Conservation (phyloP, 2,329 filamentous ascomycete genomes). For the Stachybotrys echinatus region DNA sequence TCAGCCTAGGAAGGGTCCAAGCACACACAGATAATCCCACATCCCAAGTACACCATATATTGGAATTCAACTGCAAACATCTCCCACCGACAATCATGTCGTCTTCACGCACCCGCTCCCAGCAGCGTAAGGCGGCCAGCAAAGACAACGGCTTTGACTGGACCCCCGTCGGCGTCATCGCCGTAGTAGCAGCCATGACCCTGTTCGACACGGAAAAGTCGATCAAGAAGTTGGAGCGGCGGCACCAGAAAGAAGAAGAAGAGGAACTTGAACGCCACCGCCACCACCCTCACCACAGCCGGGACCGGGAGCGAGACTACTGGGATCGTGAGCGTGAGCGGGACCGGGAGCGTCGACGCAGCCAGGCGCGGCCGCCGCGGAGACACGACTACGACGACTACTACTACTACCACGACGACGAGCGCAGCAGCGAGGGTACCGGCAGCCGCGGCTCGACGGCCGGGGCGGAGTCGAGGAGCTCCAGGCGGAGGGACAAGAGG, state of each 20-base stretch:
- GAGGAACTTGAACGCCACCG: background rate
- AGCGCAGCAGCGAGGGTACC: no score
- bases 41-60: background rate
- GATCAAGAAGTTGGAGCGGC: background rate
- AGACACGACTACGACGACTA: slow-evolving; percentile 8
- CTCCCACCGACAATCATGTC: background rate
- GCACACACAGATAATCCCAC: no score
- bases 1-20: no score
- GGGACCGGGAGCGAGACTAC: background rate
- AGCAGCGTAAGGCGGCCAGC: background rate
- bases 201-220: slow-evolving; percentile 26
- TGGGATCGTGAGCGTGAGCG: no score
- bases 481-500: slow-evolving; percentile 8
- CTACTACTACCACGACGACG: slow-evolving; percentile 6
- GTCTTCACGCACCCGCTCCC: background rate
- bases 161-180: slow-evolving; percentile 32
- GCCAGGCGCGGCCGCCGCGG: no score
- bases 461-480: slow-evolving; percentile 5
- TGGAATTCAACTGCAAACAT: background rate
- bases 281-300: background rate
- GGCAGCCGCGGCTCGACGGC: no score
- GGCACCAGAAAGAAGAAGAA: slow-evolving; percentile 3
- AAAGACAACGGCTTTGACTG: slow-evolving; percentile 31
- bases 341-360: background rate
- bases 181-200: slow-evolving; percentile 26